Evolutionary conservation across 176 grass and related monocot species (phyloP).

Genomic region (Coix lacrymajobi): DNA sequence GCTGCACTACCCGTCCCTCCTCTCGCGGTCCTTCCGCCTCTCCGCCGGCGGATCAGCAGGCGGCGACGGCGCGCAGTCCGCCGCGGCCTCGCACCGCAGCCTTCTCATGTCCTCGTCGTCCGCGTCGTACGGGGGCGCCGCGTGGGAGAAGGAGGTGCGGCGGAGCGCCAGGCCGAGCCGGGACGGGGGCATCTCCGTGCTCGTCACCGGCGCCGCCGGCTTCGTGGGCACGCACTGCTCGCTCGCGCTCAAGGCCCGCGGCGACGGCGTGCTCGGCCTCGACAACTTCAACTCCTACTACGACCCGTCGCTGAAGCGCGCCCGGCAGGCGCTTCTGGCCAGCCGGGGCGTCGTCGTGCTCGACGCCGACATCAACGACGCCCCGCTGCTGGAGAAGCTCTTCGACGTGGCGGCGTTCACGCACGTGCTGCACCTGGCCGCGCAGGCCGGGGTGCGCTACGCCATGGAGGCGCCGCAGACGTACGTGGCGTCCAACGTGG

Average conservation of each 20-base stretch:
- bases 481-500: slow-evolving; percentile 91
- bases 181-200: slow-evolving; percentile 51
- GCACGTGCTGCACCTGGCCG: slow-evolving; percentile 92
- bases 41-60: background rate
- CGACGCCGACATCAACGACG: slow-evolving; percentile 93
- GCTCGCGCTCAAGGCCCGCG: slow-evolving; percentile 59
- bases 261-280: slow-evolving; percentile 80
- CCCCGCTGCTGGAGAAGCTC: slow-evolving; percentile 36
- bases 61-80: background rate
- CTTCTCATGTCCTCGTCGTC: slow-evolving; percentile 41
- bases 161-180: slow-evolving; percentile 44
- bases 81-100: slow-evolving; percentile 52
- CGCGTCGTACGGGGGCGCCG: slow-evolving; percentile 34
- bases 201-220: slow-evolving; percentile 72
- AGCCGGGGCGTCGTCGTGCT: slow-evolving; percentile 60
- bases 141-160: slow-evolving; percentile 52
- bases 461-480: slow-evolving; percentile 90
- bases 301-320: slow-evolving; percentile 81
- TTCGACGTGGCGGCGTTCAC: slow-evolving; percentile 78
- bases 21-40: slow-evolving; percentile 55
- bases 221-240: slow-evolving; percentile 92
- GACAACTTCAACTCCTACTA: slow-evolving; percentile 99
- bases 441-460: slow-evolving; percentile 91
- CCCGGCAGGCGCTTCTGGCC: slow-evolving; percentile 52
- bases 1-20: slow-evolving; percentile 81